These are phyloP conservation scores for Aschersonia sp. DNA, from an alignment of 2,329 filamentous ascomycete genomes.

Conservation along the genomic window DNA sequence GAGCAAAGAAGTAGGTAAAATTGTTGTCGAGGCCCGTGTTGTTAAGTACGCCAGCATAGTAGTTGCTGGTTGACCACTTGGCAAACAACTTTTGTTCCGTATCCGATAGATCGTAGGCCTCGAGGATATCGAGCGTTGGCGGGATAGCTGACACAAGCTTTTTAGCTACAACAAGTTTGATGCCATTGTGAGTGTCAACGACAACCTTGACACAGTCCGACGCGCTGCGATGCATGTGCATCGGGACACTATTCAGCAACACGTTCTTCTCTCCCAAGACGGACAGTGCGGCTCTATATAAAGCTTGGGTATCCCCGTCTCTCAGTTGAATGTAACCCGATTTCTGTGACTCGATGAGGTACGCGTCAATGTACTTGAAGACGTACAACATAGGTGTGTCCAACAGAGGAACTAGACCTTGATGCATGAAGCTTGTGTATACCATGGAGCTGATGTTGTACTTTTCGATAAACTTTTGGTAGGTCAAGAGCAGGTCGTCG, in stretches of 20 bases:
- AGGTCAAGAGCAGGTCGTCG: conserved; percentile 24
- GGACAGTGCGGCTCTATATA: not conserved
- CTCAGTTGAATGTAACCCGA: conserved; percentile 10
- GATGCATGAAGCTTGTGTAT: conserved; percentile 15
- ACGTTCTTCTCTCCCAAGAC: not conserved
- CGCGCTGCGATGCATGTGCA: conserved; percentile 5
- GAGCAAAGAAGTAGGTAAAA: not conserved
- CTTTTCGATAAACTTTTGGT: conserved; percentile 24
- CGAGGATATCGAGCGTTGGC: conserved; percentile 13
- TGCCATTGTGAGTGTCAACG: not conserved
- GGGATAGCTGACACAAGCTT: conserved; percentile 15
- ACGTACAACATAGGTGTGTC: conserved; percentile 21
- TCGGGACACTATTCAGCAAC: not conserved
- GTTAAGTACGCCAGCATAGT: conserved; percentile 11
- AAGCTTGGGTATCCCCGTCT: not conserved
- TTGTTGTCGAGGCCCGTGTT: conserved; percentile 6
- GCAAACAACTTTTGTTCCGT: conserved; percentile 13
- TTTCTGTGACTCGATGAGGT: not conserved
- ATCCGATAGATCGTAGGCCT: conserved; percentile 13
- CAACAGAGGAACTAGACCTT: conserved; percentile 23
- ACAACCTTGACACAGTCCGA: conserved; percentile 9
- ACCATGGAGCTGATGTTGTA: conserved; percentile 21
- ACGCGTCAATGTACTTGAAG: conserved; percentile 14
- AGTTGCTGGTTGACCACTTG: conserved; percentile 13
- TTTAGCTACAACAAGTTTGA: conserved; percentile 1